Evolutionary conservation across 352 stramenopile genomes (phyloP), one percentile per base, ranked within the genome.

Genomic region (Phytophthora tubulina): DNA sequence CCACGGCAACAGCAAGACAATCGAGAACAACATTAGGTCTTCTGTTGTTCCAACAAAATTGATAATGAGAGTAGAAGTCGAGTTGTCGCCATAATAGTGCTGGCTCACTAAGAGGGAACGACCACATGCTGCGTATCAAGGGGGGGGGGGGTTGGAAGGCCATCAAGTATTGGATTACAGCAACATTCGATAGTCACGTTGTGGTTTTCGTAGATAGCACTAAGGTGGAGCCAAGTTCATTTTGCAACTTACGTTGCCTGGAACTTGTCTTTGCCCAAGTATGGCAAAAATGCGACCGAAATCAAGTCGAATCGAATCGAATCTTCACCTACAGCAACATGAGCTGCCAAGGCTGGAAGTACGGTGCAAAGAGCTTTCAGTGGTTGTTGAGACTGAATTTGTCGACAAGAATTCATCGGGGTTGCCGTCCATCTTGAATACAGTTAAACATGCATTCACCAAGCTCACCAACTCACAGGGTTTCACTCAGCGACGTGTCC

Each of bases 391-490:
- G 9, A 33, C 70, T 30, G 50, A 70, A n/a, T 41, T 57, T n/a
- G 46, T 45, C 11, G 21, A 49, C 14, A 8, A 53, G 1, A 32
- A 66, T 27, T 21, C 45, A 6, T 57, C 31, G 13, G 57, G 52
- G 46, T 46, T 80, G 3, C 76, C 76, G 30, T 76, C 76, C 6
- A 39, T 81, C 15, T 46, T 45, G 49, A 78, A 71, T 51, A 71
- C 48, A 17, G 33, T 84, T 54, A 71, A 74, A 38, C 45, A 67
- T 10, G 21, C 32, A 14, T 49, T 69, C 17, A 53, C 17, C 8
- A 75, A 64, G 30, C 36, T 74, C 44, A 69, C 51, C 7, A 39
- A 17, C 14, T 46, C 41, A 46, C n/a, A 27, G 21, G n/a, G 31
- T 27, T 5, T 10, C 33, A 65, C 52, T 2, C 27, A 69, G 30